Evolutionary conservation across 2,329 filamentous ascomycete genomes (phyloP).

Genomic region (Grosmannia serpens): DNA sequence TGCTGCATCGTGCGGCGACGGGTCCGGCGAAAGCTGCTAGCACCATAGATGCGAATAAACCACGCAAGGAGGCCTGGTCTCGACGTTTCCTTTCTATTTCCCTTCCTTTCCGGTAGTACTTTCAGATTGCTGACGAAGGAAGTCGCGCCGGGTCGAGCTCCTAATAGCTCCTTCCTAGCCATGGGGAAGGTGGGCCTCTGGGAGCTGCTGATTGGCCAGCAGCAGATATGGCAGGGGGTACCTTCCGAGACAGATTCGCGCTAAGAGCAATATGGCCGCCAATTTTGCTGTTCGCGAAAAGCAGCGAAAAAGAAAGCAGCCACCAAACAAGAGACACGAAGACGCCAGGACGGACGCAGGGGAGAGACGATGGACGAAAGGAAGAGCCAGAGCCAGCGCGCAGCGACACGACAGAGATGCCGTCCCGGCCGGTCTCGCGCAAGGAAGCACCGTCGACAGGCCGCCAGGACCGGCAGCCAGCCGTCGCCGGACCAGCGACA

Average conservation of each 20-base stretch:
- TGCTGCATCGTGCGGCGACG: too few relatives aligned
- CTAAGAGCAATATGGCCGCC: too few relatives aligned
- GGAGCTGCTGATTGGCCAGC: neutral
- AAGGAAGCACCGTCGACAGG: too few relatives aligned
- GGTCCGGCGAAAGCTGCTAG: too few relatives aligned
- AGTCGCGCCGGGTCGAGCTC: neutral
- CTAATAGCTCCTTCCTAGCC: neutral
- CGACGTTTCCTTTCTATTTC: too few relatives aligned
- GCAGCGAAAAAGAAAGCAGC: neutral
- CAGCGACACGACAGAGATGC: too few relatives aligned
- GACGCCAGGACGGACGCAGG: neutral
- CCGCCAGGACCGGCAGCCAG: too few relatives aligned
- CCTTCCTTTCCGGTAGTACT: too few relatives aligned
- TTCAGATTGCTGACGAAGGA: neutral
- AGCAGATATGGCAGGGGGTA: neutral
- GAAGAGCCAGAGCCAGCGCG: neutral
- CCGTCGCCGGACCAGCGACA: too few relatives aligned
- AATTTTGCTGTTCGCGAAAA: neutral
- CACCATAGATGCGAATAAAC: too few relatives aligned
- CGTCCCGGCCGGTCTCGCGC: too few relatives aligned
- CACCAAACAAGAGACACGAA: neutral
- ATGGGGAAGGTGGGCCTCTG: neutral
- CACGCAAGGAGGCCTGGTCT: too few relatives aligned
- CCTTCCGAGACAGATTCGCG: neutral
- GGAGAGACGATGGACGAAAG: neutral